These are phyloP conservation scores for Pythium apleroticum DNA, from an alignment of 352 stramenopile genomes.

Conservation along the genomic window DNA sequence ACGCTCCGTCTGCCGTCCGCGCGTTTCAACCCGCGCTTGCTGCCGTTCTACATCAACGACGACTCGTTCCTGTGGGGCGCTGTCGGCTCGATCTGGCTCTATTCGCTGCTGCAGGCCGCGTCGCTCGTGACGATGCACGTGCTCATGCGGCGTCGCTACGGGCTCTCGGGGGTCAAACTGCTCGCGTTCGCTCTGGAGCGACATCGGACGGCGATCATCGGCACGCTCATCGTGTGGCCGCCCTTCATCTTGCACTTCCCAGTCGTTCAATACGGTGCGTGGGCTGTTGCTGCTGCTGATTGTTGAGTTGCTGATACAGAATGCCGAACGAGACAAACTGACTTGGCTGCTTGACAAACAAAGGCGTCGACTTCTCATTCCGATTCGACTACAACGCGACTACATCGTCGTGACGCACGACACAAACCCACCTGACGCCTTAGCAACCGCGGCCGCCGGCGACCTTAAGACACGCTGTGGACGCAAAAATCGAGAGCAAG, in stretches of 20 bases:
- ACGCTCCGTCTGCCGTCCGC: constrained; percentile 3
- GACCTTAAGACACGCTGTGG: constrained; percentile 54
- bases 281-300: too few species aligned
- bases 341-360: neutral
- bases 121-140: constrained; percentile 2
- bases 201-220: constrained; percentile 8
- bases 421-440: neutral
- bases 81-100: constrained; percentile 12
- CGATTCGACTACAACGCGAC: neutral
- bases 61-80: neutral
- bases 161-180: constrained; percentile 5
- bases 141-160: constrained; percentile 15
- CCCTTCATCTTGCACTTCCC: neutral
- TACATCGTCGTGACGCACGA: neutral
- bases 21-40: constrained; percentile 12
- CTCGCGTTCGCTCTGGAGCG: constrained; percentile 20
- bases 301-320: neutral
- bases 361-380: neutral
- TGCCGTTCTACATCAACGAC: constrained; percentile 8
- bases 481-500: constrained; percentile 52
- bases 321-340: neutral
- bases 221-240: neutral
- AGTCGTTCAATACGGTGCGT: neutral
- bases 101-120: constrained; percentile 12
- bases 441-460: constrained; percentile 56